Evolutionary conservation across 257 asterid species (phyloP).

Genomic region (Nicotiana obtusifolia): DNA sequence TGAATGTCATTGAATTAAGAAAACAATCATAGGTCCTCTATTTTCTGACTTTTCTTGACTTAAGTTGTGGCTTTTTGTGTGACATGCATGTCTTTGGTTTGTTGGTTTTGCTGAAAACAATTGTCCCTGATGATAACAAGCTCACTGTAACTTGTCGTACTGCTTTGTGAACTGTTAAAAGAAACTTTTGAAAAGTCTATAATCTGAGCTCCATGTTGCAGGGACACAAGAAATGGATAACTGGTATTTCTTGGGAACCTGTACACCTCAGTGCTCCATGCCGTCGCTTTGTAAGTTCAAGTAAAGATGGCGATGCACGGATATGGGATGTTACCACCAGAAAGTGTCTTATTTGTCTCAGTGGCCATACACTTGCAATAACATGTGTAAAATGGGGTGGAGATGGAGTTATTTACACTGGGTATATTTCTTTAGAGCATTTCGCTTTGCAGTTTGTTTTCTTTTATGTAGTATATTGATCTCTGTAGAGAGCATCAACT

Average conservation of each 20-base stretch:
- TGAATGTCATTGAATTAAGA: not conserved
- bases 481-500: not conserved
- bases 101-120: not conserved
- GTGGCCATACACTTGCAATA: slow-evolving; percentile 89
- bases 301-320: slow-evolving; percentile 99
- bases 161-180: not conserved
- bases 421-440: slow-evolving; percentile 41
- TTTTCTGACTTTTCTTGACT: not conserved
- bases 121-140: not conserved
- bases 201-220: slow-evolving; percentile 28
- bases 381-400: slow-evolving; percentile 99
- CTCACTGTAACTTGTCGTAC: not conserved
- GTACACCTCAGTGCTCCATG: slow-evolving; percentile 82
- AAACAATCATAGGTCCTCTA: not conserved
- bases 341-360: slow-evolving; percentile 66
- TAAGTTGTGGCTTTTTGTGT: not conserved
- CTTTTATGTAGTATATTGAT: not conserved
- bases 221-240: slow-evolving; percentile 99
- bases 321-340: slow-evolving; percentile 80
- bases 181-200: not conserved
- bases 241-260: slow-evolving; percentile 98
- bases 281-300: slow-evolving; percentile 90
- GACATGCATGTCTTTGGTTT: not conserved
- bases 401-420: slow-evolving; percentile 88
- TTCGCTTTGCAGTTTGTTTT: not conserved